Evolutionary conservation across 2,329 filamentous ascomycete genomes (phyloP), one percentile per base, ranked within the genome.

Genomic region (Ophiosphaerella herpotricha): DNA sequence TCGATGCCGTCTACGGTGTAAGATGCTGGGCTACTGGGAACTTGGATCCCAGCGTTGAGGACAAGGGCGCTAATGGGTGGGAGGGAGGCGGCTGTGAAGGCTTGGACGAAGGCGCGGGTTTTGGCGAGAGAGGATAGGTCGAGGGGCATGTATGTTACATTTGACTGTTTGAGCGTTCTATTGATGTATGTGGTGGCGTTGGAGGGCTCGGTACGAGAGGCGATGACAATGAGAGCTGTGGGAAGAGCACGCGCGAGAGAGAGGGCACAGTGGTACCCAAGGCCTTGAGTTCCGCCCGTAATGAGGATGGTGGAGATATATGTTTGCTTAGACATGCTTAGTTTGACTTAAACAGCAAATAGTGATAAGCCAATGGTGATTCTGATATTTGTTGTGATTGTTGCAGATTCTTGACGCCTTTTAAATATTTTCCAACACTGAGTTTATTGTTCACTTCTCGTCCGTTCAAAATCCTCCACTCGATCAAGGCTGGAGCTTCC

Each of bases 1-100:
- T 83, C 80, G 35, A 81, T 60, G 7, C 76, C 75, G 16, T 81
- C 75, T 0, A 43, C 50, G 0, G 74, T 76, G 40, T 73, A 70
- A 0, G 56, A 13, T 9, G 24, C 24, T 1, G 78, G 42, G 0
- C 53, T 53, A 0, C 58, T 60, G 0, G 76, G 74, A 40, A 79
- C 75, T 53, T 82, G 78, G 0, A 80, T 51, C 0, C 67, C 79
- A 2, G 79, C 79, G 44, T 82, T 82, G 16, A 80, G 65, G n/a
- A 80, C 52, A 5, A 82, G 70, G 4, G 70, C 63, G 42, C 73
- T 66, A 49, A 82, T 77, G 0, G 76, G 75, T 3, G 78, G 74
- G 21, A 72, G 69, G 1, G 67, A 54, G 7, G 64, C 65, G 3
- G 58, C 39, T 2, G 57, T 48, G 71, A 72, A 81, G 1, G 63